A percentile compares a stretch with the other conserved stretches of the same genome.
These are phyloP conservation scores for Suillus spraguei DNA, from an alignment of 768 basidiomycete genomes.

Conservation along the genomic window DNA sequence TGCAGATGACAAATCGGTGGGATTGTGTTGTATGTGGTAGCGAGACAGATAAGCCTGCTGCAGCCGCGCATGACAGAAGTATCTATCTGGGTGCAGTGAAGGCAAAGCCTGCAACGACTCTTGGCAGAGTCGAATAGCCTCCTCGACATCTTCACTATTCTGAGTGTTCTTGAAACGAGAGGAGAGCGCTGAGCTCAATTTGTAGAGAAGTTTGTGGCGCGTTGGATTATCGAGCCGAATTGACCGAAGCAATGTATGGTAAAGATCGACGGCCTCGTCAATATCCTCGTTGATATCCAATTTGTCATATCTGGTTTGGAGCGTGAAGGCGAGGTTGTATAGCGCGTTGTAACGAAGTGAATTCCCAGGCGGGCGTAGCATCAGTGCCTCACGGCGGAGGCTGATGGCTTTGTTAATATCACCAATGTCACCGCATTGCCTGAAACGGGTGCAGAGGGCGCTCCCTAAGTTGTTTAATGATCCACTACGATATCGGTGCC, in stretches of 20 bases:
- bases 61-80: accelerated
- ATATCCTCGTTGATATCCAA: not conserved
- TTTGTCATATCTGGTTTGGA: not conserved
- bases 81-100: not conserved
- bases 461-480: not conserved
- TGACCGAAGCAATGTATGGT: not conserved
- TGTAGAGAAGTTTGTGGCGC: not conserved
- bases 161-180: not conserved
- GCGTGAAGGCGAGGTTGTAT: not conserved
- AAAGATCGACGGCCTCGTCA: not conserved
- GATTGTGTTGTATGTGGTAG: not conserved
- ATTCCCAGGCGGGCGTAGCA: not conserved
- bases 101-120: not conserved
- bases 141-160: not conserved
- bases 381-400: not conserved
- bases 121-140: not conserved
- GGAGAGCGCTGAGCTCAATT: not conserved
- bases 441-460: not conserved
- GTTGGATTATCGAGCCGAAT: not conserved
- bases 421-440: accelerated
- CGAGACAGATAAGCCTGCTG: not conserved
- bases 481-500: too few relatives aligned
- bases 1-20: not conserved
- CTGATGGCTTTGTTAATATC: not conserved
- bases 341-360: accelerated